Percentiles rank a stretch among this genome's conserved stretches.
Evolutionary conservation across 805 yeast species (phyloP).

Genomic region (Ogataea chonburiensis): DNA sequence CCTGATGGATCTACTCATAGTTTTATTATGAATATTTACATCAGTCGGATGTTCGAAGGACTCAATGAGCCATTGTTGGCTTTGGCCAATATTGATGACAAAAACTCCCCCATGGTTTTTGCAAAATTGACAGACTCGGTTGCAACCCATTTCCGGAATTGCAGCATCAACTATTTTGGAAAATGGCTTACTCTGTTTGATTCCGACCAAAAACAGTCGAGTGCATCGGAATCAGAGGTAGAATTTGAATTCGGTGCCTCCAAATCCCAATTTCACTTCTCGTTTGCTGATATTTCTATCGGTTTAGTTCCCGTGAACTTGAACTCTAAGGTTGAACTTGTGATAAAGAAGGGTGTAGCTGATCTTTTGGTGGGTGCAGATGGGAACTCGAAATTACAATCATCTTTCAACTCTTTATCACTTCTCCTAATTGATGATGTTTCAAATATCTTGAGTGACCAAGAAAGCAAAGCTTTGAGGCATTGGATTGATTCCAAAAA

Average conservation of each 20-base stretch:
- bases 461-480: conserved; percentile 25
- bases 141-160: conserved; percentile 47
- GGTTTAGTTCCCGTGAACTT: conserved; percentile 66
- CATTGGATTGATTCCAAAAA: conserved; percentile 24
- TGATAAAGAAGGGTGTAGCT: conserved; percentile 52
- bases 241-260: not conserved
- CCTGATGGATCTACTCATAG: conserved; percentile 17
- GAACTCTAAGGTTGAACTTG: conserved; percentile 49
- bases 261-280: conserved; percentile 27
- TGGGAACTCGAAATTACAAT: conserved; percentile 24
- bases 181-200: conserved; percentile 52
- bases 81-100: conserved; percentile 35
- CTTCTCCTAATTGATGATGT: conserved; percentile 66
- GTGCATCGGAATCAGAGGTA: not conserved
- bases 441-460: conserved; percentile 33
- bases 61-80: conserved; percentile 33
- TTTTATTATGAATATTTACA: conserved; percentile 13
- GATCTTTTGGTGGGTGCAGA: conserved; percentile 40
- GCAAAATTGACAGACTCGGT: conserved; percentile 38
- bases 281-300: conserved; percentile 52
- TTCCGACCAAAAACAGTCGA: not conserved
- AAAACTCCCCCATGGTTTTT: conserved; percentile 40
- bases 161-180: conserved; percentile 57
- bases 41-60: conserved; percentile 10
- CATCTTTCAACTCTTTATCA: conserved; percentile 47